Conservation (phyloP, 2,329 filamentous ascomycete genomes). For the Neoarthrinium moseri region DNA sequence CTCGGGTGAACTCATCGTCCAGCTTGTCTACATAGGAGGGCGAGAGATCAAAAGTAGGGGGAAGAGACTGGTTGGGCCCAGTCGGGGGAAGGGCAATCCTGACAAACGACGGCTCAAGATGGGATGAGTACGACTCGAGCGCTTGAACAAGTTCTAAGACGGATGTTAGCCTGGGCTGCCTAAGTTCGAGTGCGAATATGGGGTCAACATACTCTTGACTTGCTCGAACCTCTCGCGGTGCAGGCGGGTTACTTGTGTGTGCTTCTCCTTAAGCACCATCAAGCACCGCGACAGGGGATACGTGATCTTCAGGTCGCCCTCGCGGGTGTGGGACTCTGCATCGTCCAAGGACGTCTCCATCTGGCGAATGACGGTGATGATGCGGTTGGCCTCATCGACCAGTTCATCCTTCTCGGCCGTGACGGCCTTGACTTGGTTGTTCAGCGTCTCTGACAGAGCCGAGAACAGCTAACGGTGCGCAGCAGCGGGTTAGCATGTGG, state of each 20-base stretch:
- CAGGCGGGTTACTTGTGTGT: constrained; percentile 73
- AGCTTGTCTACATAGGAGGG: constrained; percentile 82
- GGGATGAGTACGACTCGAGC: constrained; percentile 92
- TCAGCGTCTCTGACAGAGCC: constrained; percentile 86
- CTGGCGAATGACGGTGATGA: constrained; percentile 83
- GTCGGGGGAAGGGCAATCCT: constrained; percentile 83
- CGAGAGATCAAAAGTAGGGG: constrained; percentile 89
- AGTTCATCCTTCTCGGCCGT: constrained; percentile 86
- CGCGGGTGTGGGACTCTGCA: constrained; percentile 53
- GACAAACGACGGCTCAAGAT: constrained; percentile 87
- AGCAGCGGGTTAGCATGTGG: constrained; percentile 4
- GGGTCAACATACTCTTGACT: constrained; percentile 72
- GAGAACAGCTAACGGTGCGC: constrained; percentile 69
- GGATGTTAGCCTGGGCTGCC: constrained; percentile 10
- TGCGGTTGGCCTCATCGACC: constrained; percentile 83
- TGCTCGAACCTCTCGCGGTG: constrained; percentile 93
- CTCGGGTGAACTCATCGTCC: constrained; percentile 86
- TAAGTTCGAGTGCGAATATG: background rate
- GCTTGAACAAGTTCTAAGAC: constrained; percentile 81
- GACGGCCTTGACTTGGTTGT: constrained; percentile 84
- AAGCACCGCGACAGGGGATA: constrained; percentile 82
- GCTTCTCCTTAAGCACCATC: constrained; percentile 79
- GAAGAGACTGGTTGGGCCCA: constrained; percentile 70
- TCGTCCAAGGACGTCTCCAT: constrained; percentile 92
- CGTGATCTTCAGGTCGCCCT: constrained; percentile 73